A percentile compares a stretch with the other conserved stretches of the same genome.
phyloP scores from a whole-genome alignment of 768 basidiomycete species.

The Hysterangium stoloniferum region DNA sequence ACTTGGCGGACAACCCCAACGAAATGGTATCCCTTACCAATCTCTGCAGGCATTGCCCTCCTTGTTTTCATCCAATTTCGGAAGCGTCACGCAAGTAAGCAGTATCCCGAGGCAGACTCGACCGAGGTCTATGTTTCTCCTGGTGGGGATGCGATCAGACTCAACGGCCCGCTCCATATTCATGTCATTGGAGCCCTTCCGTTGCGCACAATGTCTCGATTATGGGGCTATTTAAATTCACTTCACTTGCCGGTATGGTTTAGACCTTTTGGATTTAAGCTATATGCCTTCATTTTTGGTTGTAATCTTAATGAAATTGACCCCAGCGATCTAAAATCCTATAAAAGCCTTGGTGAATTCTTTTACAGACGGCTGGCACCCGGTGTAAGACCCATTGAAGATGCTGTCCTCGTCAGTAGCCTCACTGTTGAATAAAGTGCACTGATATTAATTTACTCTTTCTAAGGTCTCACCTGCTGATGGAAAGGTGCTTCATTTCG shows the following conservation, averaged over 20 bases:
- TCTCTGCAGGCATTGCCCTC: conserved; percentile 85
- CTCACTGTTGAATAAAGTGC: neutral
- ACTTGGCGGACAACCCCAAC: conserved; percentile 86
- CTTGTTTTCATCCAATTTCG: conserved; percentile 74
- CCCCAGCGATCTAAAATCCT: conserved; percentile 63
- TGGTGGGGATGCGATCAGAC: conserved; percentile 51
- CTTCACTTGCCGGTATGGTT: conserved; percentile 92
- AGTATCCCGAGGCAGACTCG: conserved; percentile 1
- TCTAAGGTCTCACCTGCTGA: conserved; percentile 87
- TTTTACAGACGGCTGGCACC: conserved; percentile 85
- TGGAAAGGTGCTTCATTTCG: conserved; percentile 87
- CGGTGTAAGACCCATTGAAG: conserved; percentile 74
- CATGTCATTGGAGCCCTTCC: conserved; percentile 94
- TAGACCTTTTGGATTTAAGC: conserved; percentile 78
- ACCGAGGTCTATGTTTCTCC: conserved; percentile 7
- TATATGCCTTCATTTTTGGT: conserved; percentile 85
- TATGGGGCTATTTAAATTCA: conserved; percentile 96
- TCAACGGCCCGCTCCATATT: conserved; percentile 83
- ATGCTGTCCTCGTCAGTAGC: conserved; percentile 56
- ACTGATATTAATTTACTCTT: conserved; percentile 7
- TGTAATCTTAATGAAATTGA: conserved; percentile 93
- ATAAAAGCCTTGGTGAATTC: conserved; percentile 87
- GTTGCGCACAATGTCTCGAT: conserved; percentile 86
- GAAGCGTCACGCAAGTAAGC: conserved; percentile 39
- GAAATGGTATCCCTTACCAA: conserved; percentile 91